A percentile compares a stretch with the other conserved stretches of the same genome.
These are phyloP conservation scores for Suillus lakei DNA, from an alignment of 768 basidiomycete species.

Conservation along the genomic window DNA sequence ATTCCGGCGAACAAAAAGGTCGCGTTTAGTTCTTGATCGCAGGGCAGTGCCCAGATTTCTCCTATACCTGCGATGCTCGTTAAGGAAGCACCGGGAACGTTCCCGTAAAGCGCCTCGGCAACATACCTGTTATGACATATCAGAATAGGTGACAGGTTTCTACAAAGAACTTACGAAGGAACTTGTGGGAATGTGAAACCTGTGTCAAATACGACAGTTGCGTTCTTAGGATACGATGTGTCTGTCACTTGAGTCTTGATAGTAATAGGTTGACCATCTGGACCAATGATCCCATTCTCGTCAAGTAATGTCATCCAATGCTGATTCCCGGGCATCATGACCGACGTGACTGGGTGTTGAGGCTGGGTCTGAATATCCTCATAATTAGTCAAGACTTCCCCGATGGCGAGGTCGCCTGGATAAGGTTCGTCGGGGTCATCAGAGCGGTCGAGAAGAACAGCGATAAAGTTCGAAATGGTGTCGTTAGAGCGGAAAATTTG, in stretches of 20 bases:
- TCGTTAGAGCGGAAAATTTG: conserved; percentile 66
- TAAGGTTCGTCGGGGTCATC: conserved; percentile 55
- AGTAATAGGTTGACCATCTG: conserved; percentile 55
- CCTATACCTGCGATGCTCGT: conserved; percentile 45
- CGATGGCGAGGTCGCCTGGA: conserved; percentile 67
- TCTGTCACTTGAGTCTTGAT: conserved; percentile 51
- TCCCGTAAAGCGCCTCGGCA: conserved; percentile 64
- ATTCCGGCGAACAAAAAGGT: conserved; percentile 66
- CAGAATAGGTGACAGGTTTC: conserved; percentile 16
- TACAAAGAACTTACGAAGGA: conserved; percentile 42
- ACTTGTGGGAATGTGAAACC: conserved; percentile 74
- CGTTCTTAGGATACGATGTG: conserved; percentile 46
- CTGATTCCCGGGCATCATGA: conserved; percentile 48
- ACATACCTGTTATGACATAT: conserved; percentile 43
- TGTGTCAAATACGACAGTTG: conserved; percentile 69
- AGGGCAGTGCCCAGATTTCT: conserved; percentile 65
- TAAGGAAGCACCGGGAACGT: conserved; percentile 57
- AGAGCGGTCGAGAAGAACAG: conserved; percentile 65
- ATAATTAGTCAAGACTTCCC: conserved; percentile 57
- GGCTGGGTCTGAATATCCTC: conserved; percentile 54
- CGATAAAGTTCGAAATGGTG: conserved; percentile 62
- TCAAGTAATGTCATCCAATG: conserved; percentile 73
- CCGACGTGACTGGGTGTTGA: conserved; percentile 50
- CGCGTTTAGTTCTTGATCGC: conserved; percentile 63
- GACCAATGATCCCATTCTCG: conserved; percentile 62